A percentile compares a stretch with the other conserved stretches of the same genome.
phyloP scores from a whole-genome alignment of 768 basidiomycete species.

The Lactarius trivialis region DNA sequence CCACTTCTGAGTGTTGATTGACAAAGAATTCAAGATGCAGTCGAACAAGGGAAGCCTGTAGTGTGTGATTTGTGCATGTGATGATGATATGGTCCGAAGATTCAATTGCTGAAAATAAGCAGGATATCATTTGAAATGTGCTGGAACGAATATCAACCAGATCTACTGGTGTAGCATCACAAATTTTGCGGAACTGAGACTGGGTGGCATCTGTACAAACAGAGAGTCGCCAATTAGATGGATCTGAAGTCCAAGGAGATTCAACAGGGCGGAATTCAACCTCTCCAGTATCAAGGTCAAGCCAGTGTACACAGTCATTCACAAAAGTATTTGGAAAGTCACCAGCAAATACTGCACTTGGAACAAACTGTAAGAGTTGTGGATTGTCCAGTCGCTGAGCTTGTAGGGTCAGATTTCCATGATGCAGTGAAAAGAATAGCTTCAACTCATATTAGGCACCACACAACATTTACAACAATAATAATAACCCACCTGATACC shows the following conservation, averaged over 20 bases:
- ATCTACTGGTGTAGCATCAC: not conserved
- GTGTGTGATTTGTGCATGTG: not conserved
- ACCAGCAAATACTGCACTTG: slow-evolving; percentile 25
- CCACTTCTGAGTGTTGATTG: slow-evolving; percentile 27
- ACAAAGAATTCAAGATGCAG: slow-evolving; percentile 37
- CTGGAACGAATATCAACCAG: not conserved
- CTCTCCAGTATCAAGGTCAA: slow-evolving; percentile 22
- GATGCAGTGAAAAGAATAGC: not conserved
- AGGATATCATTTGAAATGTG: not conserved
- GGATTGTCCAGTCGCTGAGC: not conserved
- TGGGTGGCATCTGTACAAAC: not conserved
- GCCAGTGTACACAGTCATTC: slow-evolving; percentile 28
- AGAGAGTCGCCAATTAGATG: slow-evolving; percentile 28
- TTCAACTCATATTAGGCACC: not conserved
- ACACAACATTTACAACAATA: not conserved
- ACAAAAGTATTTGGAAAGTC: slow-evolving; percentile 28
- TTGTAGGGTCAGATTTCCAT: not conserved
- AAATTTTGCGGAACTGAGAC: not conserved
- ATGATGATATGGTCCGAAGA: not conserved
- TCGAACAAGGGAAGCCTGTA: slow-evolving; percentile 30
- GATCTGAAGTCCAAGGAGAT: slow-evolving; percentile 27
- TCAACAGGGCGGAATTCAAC: slow-evolving; percentile 32
- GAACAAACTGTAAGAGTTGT: slow-evolving; percentile 29
- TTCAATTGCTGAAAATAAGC: not conserved
- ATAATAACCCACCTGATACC: slow-evolving; percentile 1